Conservation (phyloP, 805 yeast genomes). For the Zygotorulaspora sp. region DNA sequence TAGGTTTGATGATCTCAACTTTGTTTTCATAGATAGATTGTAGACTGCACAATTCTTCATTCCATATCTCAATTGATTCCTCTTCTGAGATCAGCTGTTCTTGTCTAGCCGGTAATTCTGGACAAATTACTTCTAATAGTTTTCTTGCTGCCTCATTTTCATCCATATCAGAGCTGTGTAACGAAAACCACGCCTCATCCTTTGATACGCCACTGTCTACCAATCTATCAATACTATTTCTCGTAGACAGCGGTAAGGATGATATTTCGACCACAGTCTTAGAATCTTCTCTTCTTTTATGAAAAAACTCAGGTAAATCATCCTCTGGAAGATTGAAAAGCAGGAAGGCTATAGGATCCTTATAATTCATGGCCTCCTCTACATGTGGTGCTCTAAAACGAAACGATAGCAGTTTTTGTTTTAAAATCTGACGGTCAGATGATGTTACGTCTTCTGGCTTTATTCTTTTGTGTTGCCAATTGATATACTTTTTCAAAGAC, state of each 20-base stretch:
- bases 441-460: conserved; percentile 4
- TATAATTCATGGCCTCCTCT: conserved; percentile 62
- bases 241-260: conserved; percentile 38
- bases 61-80: conserved; percentile 54
- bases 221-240: conserved; percentile 55
- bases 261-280: conserved; percentile 50
- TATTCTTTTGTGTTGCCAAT: conserved; percentile 41
- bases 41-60: conserved; percentile 68
- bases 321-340: conserved; percentile 90
- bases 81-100: conserved; percentile 16
- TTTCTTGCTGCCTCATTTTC: conserved; percentile 49
- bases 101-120: conserved; percentile 14
- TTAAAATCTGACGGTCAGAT: conserved; percentile 19
- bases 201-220: conserved; percentile 65
- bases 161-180: conserved; percentile 41
- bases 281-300: conserved; percentile 53
- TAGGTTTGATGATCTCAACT: conserved; percentile 32
- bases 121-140: conserved; percentile 40
- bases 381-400: conserved; percentile 73
- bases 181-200: conserved; percentile 52
- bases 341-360: conserved; percentile 46
- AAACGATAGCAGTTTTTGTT: conserved; percentile 38
- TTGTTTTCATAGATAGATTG: conserved; percentile 52
- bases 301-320: conserved; percentile 70
- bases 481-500: conserved; percentile 51